These are phyloP conservation scores for Laetiporus sulphureus DNA, from an alignment of 1,284 basidiomycete genomes.

Conservation along the genomic window DNA sequence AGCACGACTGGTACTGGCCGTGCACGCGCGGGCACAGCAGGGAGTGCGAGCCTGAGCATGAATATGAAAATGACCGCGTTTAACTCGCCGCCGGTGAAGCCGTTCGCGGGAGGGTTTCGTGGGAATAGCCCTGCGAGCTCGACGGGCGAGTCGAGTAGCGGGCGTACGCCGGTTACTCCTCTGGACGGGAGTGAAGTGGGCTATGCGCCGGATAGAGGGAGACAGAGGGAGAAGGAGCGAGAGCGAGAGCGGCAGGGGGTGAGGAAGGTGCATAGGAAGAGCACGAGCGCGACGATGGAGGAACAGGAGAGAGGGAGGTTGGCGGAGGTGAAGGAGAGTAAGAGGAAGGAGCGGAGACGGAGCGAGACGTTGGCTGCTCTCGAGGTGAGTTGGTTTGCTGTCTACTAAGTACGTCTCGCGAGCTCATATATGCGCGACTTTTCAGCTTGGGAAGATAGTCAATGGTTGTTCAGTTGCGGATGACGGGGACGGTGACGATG, in stretches of 20 bases:
- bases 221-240: constrained; percentile 8
- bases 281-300: constrained; percentile 56
- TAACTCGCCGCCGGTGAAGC: constrained; percentile 29
- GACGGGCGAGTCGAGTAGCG: constrained; percentile 72
- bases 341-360: constrained; percentile 60
- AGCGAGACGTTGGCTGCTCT: constrained; percentile 73
- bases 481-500: constrained; percentile 52
- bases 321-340: constrained; percentile 36
- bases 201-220: too few relatives aligned
- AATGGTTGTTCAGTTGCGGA: constrained; percentile 61
- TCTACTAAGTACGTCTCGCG: too few relatives aligned
- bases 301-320: constrained; percentile 15
- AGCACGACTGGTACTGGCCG: not conserved
- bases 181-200: constrained; percentile 67
- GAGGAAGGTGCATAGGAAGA: constrained; percentile 33
- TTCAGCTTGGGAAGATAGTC: constrained; percentile 71
- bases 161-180: constrained; percentile 63
- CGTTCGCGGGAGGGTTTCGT: constrained; percentile 36
- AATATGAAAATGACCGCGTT: not conserved
- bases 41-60: not conserved
- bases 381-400: constrained; percentile 50
- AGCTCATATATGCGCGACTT: too few relatives aligned
- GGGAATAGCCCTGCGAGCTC: constrained; percentile 71
- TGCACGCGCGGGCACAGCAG: not conserved
- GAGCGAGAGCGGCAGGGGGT: constrained; percentile 6